Evolutionary conservation across 2,329 filamentous ascomycete genomes (phyloP).

Genomic region (Botrytis fragariae): DNA sequence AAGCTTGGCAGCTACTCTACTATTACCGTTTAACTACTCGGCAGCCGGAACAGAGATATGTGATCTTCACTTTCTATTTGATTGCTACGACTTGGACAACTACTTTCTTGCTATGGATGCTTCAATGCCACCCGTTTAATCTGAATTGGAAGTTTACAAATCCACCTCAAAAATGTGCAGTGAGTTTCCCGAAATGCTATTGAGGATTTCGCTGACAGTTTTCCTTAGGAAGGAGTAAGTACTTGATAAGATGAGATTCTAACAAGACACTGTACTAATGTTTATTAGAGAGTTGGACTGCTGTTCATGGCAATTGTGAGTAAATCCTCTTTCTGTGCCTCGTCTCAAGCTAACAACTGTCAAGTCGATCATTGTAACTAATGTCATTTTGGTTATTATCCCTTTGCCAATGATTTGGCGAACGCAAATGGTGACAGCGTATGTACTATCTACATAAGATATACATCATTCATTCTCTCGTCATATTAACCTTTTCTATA

Average conservation of each 20-base stretch:
- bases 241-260: too few species aligned
- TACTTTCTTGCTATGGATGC: not conserved
- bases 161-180: not conserved
- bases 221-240: conserved; percentile 4
- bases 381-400: conserved; percentile 26
- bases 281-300: not conserved
- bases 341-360: not conserved
- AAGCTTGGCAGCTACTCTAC: conserved; percentile 26
- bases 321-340: not conserved
- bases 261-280: not conserved
- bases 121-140: not conserved
- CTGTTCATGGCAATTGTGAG: conserved; percentile 4
- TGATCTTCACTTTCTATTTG: not conserved
- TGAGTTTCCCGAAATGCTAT: not conserved
- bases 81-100: not conserved
- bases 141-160: conserved; percentile 10
- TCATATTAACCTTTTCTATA: not conserved
- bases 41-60: conserved; percentile 21
- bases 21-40: conserved; percentile 26
- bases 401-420: conserved; percentile 28
- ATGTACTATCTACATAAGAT: not conserved
- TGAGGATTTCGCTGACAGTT: not conserved
- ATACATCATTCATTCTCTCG: not conserved
- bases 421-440: conserved; percentile 20
- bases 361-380: conserved; percentile 26